These are phyloP conservation scores for Solanum chacoense DNA, from an alignment of 305 asterid genomes.

Conservation along the genomic window DNA sequence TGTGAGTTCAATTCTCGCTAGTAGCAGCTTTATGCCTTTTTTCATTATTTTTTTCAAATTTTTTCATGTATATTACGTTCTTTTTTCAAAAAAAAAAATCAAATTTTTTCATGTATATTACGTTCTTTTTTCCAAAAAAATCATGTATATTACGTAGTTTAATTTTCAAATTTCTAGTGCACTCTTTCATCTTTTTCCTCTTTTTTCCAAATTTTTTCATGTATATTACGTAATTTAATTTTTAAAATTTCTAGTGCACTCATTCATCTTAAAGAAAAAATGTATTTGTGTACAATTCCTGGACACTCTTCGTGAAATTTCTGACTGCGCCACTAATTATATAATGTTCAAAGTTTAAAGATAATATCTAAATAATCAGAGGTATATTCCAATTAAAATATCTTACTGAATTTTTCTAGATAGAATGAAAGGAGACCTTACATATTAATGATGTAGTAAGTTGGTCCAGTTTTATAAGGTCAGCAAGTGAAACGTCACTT, in stretches of 20 bases:
- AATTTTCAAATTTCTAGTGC: not conserved
- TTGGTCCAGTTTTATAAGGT: not conserved
- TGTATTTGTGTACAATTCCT: not conserved
- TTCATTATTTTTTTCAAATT: not conserved
- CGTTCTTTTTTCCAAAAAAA: not conserved
- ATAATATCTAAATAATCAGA: not conserved
- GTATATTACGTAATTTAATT: not conserved
- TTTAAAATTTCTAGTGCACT: not conserved
- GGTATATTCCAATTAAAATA: not conserved
- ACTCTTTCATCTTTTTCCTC: not conserved
- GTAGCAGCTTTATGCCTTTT: not conserved
- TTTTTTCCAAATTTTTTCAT: not conserved
- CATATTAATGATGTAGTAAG: not conserved
- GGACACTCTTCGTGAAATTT: not conserved
- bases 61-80: too few species aligned
- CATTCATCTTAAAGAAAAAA: not conserved
- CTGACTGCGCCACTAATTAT: not conserved
- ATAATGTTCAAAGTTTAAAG: not conserved
- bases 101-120: too few species aligned
- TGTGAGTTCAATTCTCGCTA: not conserved
- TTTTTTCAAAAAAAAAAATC: too few species aligned
- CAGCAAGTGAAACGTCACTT: not conserved
- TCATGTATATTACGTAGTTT: not conserved
- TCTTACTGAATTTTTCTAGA: not conserved
- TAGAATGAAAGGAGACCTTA: not conserved